Evolutionary conservation across 169 alveolate species (phyloP), one percentile per base, ranked within the genome.

Genomic region (Plasmodium knowlesi): DNA sequence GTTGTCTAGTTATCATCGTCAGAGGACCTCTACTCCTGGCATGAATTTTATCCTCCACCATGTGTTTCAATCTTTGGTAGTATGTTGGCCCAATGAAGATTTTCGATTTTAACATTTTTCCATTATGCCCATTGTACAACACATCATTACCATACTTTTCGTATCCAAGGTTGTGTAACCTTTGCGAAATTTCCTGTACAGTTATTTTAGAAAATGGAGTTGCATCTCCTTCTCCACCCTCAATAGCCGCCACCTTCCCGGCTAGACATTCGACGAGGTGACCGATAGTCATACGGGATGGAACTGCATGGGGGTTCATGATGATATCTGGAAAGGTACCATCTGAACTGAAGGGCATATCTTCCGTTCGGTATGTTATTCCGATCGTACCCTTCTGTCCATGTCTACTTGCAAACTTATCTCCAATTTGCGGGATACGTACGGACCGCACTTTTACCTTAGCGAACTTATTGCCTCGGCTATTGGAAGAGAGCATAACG

Each of bases 271-370:
- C 99, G 70, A 99, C 99, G 97, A 99, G 97, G 97, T 99, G 99
- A 3, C 99, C 99, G 83, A 99, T 99, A 9, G 99, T 99, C 99
- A 99, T 99, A 71, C 99, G 99, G 50, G 99, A 98, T 16, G 99
- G 99, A 79, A 99, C 99, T 88, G 99, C 99, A 94, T 99, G 99
- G 14, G 99, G 99, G 95, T 99, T 99, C 97, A 99, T 98, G 43
- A 99, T 99, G 34, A 99, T 97, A 96, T 99, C 99, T 30, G 99
- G 99, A 16, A 96, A 97, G n/a, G 99, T 98, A 14, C 99, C 99
- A 81, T 98, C 98, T 84, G 97, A 97, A 3, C 99, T 99, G 95
- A 98, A 99, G 2, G 99, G 99, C 97, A 99, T 93, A 95, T 99
- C 99, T 92, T 99, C 99, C 84, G 97, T 98, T 73, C 99, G 95